phyloP scores from a whole-genome alignment of 768 basidiomycete genomes.

The Suillus tomentosus region DNA sequence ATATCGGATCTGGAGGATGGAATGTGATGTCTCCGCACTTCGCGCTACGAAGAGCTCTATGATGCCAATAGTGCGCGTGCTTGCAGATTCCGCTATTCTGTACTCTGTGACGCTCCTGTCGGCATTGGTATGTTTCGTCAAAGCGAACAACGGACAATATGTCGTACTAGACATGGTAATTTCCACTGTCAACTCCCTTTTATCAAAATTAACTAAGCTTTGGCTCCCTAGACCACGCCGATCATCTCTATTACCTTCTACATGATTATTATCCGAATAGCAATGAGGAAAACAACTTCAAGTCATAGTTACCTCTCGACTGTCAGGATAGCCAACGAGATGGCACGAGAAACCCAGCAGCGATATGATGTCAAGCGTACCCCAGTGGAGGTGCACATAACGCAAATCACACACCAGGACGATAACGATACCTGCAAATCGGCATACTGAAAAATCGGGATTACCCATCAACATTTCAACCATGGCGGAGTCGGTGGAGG shows the following conservation, averaged over 20 bases:
- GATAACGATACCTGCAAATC: too few relatives aligned
- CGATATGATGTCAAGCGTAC: too few relatives aligned
- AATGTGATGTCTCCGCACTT: background rate
- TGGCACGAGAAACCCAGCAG: too few relatives aligned
- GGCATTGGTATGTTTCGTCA: background rate
- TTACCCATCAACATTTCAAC: too few relatives aligned
- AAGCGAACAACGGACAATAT: background rate
- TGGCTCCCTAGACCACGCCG: background rate
- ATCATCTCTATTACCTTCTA: background rate
- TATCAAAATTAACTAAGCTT: background rate
- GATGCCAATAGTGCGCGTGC: too few relatives aligned
- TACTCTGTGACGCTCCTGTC: background rate
- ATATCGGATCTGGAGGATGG: background rate
- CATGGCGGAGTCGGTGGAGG: too few relatives aligned
- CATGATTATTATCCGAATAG: background rate
- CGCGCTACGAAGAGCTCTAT: background rate
- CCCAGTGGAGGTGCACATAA: too few relatives aligned
- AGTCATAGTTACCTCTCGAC: too few relatives aligned
- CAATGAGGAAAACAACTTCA: background rate
- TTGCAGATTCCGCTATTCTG: background rate
- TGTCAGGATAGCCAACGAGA: too few relatives aligned
- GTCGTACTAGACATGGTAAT: background rate
- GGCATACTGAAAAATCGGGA: too few relatives aligned
- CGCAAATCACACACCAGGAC: too few relatives aligned
- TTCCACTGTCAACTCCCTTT: background rate